Conservation (phyloP, 31 red algal genomes). For the Odonthalia washingtoniensis region DNA sequence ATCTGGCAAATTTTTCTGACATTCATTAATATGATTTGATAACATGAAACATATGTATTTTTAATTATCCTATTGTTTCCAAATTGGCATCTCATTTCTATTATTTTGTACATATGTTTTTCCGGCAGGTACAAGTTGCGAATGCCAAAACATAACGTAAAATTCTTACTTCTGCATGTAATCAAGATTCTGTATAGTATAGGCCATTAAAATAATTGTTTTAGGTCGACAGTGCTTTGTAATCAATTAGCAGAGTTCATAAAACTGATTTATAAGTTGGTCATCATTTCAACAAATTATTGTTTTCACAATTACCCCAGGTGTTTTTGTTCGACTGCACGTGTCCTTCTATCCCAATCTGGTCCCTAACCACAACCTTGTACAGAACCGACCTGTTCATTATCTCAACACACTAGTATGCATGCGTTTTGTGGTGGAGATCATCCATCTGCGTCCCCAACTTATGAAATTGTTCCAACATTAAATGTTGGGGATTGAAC, state of each 20-base stretch:
- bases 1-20: slow-evolving; percentile 43
- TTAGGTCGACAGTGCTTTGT: slow-evolving; percentile 76
- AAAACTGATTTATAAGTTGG: slow-evolving; percentile 66
- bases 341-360: no score
- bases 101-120: slow-evolving; percentile 54
- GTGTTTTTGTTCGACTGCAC: no score
- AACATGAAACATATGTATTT: slow-evolving; percentile 51
- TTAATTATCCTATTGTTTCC: slow-evolving; percentile 61
- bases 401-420: no score
- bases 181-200: slow-evolving; percentile 60
- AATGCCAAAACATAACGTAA: slow-evolving; percentile 47
- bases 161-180: slow-evolving; percentile 65
- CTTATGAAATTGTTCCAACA: no score
- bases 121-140: slow-evolving; percentile 46
- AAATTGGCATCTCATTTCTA: slow-evolving; percentile 72
- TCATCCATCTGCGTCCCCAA: no score
- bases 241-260: slow-evolving; percentile 50
- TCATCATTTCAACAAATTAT: slow-evolving; percentile 57
- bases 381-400: no score
- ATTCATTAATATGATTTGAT: slow-evolving; percentile 65
- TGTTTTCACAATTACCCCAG: no score
- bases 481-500: no score
- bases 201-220: slow-evolving; percentile 65
- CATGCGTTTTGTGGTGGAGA: no score
- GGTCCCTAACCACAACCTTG: no score